Percentiles rank a stretch among this genome's conserved stretches.
Evolutionary conservation across 306 rosid genomes (phyloP).

Genomic region (Senna siamea): DNA sequence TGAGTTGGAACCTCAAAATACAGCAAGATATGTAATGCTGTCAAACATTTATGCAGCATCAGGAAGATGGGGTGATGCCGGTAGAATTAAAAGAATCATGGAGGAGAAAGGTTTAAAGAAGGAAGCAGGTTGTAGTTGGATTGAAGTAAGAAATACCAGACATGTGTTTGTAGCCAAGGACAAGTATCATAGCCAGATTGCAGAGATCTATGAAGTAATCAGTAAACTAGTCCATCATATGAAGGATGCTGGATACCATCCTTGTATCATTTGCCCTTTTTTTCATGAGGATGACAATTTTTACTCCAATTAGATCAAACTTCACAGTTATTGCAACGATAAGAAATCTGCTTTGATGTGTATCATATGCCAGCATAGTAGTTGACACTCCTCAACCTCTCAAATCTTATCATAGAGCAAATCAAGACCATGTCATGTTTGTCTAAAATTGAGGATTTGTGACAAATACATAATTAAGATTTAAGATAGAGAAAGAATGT

Average conservation of each 20-base stretch:
- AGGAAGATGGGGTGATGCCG: conserved; percentile 57
- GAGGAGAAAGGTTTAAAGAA: conserved; percentile 56
- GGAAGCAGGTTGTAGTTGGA: conserved; percentile 64
- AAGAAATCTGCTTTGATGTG: conserved; percentile 4
- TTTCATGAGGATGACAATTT: conserved; percentile 39
- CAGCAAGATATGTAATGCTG: conserved; percentile 68
- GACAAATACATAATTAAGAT: no score
- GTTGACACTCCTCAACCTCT: neutral
- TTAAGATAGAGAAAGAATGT: no score
- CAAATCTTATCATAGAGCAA: neutral
- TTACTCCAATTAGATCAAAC: conserved; percentile 20
- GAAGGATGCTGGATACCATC: conserved; percentile 55
- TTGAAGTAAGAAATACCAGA: conserved; percentile 59
- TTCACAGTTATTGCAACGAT: neutral
- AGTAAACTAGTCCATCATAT: conserved; percentile 51
- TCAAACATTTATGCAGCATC: conserved; percentile 68
- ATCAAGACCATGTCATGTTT: neutral
- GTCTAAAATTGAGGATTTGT: neutral
- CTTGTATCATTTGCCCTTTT: conserved; percentile 40
- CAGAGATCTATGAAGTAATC: conserved; percentile 50
- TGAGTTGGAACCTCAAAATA: conserved; percentile 60
- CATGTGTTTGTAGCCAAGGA: conserved; percentile 62
- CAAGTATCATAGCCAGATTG: conserved; percentile 51
- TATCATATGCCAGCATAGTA: neutral
- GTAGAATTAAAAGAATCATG: conserved; percentile 54